Conservation (phyloP, 805 yeast species). For the Wickerhamiella qilinensis region DNA sequence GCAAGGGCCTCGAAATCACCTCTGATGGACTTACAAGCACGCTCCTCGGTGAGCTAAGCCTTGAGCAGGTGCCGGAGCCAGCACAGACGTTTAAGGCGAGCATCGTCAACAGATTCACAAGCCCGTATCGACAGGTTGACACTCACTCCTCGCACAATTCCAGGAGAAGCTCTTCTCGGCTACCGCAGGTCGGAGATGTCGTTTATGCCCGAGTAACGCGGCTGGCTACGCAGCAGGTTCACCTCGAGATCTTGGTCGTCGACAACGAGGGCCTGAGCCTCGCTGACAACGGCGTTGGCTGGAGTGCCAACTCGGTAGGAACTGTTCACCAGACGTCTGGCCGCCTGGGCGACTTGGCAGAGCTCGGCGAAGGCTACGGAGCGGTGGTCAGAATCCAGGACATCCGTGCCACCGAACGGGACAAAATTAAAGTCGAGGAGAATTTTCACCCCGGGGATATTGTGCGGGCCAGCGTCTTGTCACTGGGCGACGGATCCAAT, state of each 20-base stretch:
- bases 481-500: constrained; percentile 86
- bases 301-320: constrained; percentile 25
- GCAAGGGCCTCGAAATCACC: constrained; percentile 45
- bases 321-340: constrained; percentile 16
- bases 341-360: constrained; percentile 26
- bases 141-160: constrained; percentile 6
- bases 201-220: constrained; percentile 64
- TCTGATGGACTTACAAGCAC: constrained; percentile 37
- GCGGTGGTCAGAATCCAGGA: constrained; percentile 80
- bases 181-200: constrained; percentile 74
- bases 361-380: constrained; percentile 70
- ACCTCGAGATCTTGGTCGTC: constrained; percentile 57
- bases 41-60: constrained; percentile 39
- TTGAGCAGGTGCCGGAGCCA: constrained; percentile 16
- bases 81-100: constrained; percentile 12
- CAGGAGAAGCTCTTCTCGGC: constrained; percentile 10
- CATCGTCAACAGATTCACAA: constrained; percentile 15
- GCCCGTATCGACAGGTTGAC: constrained; percentile 12
- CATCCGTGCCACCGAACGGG: constrained; percentile 80
- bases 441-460: constrained; percentile 86
- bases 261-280: constrained; percentile 43
- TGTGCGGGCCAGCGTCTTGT: constrained; percentile 61
- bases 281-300: constrained; percentile 51
- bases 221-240: constrained; percentile 52
- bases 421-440: constrained; percentile 61